These are phyloP conservation scores for Sphaerulina populicola DNA, from an alignment of 2,329 filamentous ascomycete species.

Conservation along the genomic window DNA sequence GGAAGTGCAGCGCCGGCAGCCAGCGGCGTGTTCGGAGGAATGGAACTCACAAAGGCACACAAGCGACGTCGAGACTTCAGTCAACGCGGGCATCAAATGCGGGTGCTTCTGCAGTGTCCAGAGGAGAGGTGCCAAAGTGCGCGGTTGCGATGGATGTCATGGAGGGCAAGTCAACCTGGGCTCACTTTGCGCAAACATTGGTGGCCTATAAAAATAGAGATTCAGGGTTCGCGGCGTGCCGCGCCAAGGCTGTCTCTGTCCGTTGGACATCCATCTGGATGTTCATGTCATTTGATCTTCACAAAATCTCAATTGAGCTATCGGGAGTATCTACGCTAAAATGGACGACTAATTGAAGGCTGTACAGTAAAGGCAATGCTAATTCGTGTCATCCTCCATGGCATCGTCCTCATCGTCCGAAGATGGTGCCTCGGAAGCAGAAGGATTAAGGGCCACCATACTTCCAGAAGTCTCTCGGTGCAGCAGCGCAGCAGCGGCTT, in stretches of 20 bases:
- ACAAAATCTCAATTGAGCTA: background rate
- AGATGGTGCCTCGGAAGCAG: constrained; percentile 5
- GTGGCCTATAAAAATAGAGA: no score
- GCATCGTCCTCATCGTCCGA: constrained; percentile 15
- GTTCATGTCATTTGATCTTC: background rate
- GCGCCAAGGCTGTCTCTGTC: no score
- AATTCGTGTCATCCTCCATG: constrained; percentile 6
- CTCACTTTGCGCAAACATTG: no score
- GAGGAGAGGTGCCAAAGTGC: background rate
- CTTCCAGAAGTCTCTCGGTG: constrained; percentile 18
- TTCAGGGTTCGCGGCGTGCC: no score
- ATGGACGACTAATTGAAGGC: background rate
- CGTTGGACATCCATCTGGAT: background rate
- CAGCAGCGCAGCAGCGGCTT: constrained; percentile 10
- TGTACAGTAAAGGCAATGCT: background rate
- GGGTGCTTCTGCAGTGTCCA: background rate
- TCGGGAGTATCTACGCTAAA: constrained; percentile 6
- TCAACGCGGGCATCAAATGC: background rate
- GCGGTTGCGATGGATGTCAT: background rate
- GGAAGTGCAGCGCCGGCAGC: background rate
- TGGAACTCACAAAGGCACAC: no score
- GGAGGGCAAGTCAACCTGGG: no score
- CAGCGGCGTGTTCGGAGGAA: background rate
- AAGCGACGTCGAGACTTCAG: background rate
- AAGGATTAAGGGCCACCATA: constrained; percentile 18